Evolutionary conservation across 2,329 filamentous ascomycete genomes (phyloP).

Genomic region (Chaetomiaceae sp.): DNA sequence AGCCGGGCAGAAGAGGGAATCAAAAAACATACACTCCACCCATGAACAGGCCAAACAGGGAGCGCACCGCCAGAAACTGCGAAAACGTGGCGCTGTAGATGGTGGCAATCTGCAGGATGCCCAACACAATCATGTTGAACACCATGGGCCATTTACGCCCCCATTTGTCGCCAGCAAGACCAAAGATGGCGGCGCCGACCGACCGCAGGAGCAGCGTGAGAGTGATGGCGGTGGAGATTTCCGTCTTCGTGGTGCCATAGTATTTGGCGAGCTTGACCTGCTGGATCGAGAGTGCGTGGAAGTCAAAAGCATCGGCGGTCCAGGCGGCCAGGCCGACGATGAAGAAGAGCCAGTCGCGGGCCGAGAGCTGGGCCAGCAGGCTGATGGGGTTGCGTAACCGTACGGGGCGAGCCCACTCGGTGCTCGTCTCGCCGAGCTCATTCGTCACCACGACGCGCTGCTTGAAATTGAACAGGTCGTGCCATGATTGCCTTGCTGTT

Average conservation of each 20-base stretch:
- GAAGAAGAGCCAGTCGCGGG: constrained; percentile 71
- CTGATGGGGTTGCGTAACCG: constrained; percentile 67
- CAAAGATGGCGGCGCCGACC: constrained; percentile 71
- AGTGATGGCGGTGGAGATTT: constrained; percentile 71
- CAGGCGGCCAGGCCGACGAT: constrained; percentile 69
- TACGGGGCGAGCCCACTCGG: constrained; percentile 65
- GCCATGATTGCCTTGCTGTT: constrained; percentile 28
- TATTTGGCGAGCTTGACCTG: constrained; percentile 62
- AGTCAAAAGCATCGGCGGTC: constrained; percentile 81
- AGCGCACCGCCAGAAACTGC: constrained; percentile 70
- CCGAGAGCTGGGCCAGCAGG: constrained; percentile 59
- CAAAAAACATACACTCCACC: constrained; percentile 57
- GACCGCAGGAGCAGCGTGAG: constrained; percentile 71
- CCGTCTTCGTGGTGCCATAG: constrained; percentile 52
- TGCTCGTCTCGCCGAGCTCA: constrained; percentile 58
- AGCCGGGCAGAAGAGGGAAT: neutral
- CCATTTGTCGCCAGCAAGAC: constrained; percentile 71
- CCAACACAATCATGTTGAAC: constrained; percentile 63
- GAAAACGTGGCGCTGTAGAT: constrained; percentile 69
- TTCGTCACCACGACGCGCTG: constrained; percentile 66
- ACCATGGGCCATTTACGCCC: constrained; percentile 84
- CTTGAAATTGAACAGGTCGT: constrained; percentile 54
- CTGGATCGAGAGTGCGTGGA: constrained; percentile 75
- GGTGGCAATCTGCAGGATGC: constrained; percentile 65
- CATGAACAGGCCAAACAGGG: constrained; percentile 74